Evolutionary conservation across 2,329 filamentous ascomycete species (phyloP).

Genomic region (Hymenotorrendiella dingleyae): DNA sequence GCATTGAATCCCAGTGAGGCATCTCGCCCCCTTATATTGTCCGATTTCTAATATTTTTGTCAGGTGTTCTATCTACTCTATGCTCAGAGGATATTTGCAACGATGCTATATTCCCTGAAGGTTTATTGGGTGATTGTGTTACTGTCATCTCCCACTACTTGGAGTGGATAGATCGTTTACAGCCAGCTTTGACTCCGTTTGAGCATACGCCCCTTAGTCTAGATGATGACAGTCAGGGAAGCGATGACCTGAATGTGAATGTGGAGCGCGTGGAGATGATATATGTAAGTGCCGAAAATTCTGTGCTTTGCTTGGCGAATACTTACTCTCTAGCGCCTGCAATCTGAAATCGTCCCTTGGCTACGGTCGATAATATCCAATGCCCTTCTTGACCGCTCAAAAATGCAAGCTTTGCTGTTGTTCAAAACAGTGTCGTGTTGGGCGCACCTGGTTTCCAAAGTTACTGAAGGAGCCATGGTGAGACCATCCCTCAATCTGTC

Average conservation of each 20-base stretch:
- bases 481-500: constrained; percentile 32
- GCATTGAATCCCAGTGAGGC: constrained; percentile 21
- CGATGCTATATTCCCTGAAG: constrained; percentile 1
- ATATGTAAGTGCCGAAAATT: constrained; percentile 18
- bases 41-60: constrained; percentile 2
- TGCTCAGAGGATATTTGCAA: constrained; percentile 5
- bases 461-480: constrained; percentile 20
- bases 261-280: constrained; percentile 19
- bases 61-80: constrained; percentile 6
- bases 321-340: constrained; percentile 20
- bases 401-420: constrained; percentile 4
- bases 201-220: not conserved
- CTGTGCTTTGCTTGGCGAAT: not conserved
- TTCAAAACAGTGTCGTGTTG: constrained; percentile 13
- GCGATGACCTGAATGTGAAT: constrained; percentile 13
- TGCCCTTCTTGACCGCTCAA: constrained; percentile 9
- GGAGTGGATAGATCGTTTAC: constrained; percentile 14
- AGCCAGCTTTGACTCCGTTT: constrained; percentile 3
- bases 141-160: constrained; percentile 12
- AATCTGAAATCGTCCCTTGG: constrained; percentile 11
- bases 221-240: constrained; percentile 25
- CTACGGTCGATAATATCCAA: constrained; percentile 11
- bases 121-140: constrained; percentile 3
- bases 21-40: not conserved
- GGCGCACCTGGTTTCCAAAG: constrained; percentile 14